Base-by-base conservation (phyloP, 2,329 filamentous ascomycete species). In the Sporothrix pseudoabietina region DNA sequence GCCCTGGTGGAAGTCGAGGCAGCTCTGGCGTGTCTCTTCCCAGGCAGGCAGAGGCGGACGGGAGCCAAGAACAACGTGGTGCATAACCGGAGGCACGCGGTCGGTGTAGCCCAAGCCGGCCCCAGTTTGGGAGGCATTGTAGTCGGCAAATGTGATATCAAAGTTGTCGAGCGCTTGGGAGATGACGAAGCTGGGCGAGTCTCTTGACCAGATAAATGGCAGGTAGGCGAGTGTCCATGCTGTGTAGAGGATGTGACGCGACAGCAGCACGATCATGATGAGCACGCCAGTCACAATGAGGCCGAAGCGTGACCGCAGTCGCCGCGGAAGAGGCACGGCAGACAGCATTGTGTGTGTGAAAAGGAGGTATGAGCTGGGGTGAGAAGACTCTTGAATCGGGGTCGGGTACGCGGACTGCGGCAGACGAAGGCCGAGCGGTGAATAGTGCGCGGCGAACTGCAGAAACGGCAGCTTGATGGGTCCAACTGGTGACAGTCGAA, bases 81-180 rank as follows among this genome's bases (percentile, higher is more conserved):
- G 72, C 49, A 73, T 54, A 49, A 73, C 70, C 39, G 72, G 10
- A 2, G 72, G 72, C 44, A 73, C 68, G 35, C 61, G 59, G 59
- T 73, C 59, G 35, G 54, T 39, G n/a, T 68, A 71, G 32, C 68
- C 72, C 10, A 55, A 39, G 39, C 72, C 72, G 39, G 68, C 72
- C 3, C 41, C 57, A 9, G 69, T 54, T 39, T 73, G 72, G n/a
- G 69, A 30, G 32, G 55, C 35, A 14, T 47, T 59, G 52, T 73
- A 73, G 69, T 66, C 35, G 57, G 59, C 72, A 61, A 73, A 73
- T 12, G 72, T 71, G 26, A 73, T 63, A 59, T 73, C 72, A n/a
- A 73, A 73, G 39, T 54, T 55, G 52, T 73, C 72, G 39, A 66
- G 55, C 2, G 54, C 69, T 12, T 68, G 52, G 1, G 72, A 73